Evolutionary conservation across 176 grass and related monocot genomes (phyloP), one percentile per base, ranked within the genome.

Genomic region (Oryza longistaminata): DNA sequence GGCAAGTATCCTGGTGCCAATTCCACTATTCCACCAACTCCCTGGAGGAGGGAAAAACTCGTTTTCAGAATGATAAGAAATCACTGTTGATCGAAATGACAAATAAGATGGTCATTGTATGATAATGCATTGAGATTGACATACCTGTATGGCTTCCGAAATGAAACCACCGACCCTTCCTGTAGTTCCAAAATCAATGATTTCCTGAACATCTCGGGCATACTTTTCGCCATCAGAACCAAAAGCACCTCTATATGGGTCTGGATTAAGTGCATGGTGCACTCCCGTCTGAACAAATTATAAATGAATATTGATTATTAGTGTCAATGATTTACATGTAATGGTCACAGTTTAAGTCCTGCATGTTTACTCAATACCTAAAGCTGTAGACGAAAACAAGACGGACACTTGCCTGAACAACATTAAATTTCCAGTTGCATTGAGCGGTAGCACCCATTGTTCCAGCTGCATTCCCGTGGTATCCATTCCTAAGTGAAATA

Each of bases 391-490:
- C 11, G 9, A 74, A 49, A 70, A n/a, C 2, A 3, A 52, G 34
- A 65, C 43, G 3, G 1, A 6, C 25, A 26, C 29, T 66, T 62
- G 93, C 96, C 91, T 98, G 93, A 67, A 90, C 86, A 85, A 95
- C 73, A 81, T 98, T 98, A 66, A 93, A 95, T 90, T 98, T 98
- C 93, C 93, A 98, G 79, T 94, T 93, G 70, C 78, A 84, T 72
- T 94, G 95, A 62, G 92, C 88, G 0, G 96, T 98, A 61, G 80
- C 85, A 43, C 93, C 96, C 96, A 98, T 98, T 77, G 93, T 98
- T 85, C 80, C 93, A 72, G 93, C 93, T n/a, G 96, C 93, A 92
- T 98, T 98, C n/a, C 96, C 93, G 34, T 98, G 96, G 84, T 98
- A 98, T 52, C 82, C 96, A 90, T 98, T 98, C 83, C 96, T 95